phyloP scores from a whole-genome alignment of 2,329 filamentous ascomycete genomes.

The Epichloe gansuensis region DNA sequence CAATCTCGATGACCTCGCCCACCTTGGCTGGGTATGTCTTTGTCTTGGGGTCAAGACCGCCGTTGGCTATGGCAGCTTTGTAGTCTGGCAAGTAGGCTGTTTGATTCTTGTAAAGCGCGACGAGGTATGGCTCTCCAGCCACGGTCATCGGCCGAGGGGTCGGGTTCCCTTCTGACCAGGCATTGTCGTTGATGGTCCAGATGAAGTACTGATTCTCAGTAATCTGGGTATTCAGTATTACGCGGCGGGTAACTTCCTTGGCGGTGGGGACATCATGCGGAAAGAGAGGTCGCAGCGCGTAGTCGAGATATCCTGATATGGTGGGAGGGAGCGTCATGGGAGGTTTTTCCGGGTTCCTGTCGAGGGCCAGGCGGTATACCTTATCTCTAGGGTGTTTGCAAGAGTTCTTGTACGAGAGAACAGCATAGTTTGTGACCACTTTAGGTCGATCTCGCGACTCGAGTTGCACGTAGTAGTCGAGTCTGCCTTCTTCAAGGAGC shows the following conservation, averaged over 20 bases:
- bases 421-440: conserved; percentile 32
- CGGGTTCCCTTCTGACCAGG: conserved; percentile 28
- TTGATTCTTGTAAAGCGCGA: conserved; percentile 6
- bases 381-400: not conserved
- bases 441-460: conserved; percentile 37
- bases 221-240: not conserved
- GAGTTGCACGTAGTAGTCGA: conserved; percentile 33
- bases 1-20: conserved; percentile 43
- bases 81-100: conserved; percentile 31
- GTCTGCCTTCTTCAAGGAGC: conserved; percentile 10
- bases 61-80: conserved; percentile 32
- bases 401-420: conserved; percentile 29
- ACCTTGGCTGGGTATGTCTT: conserved; percentile 38
- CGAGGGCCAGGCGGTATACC: not conserved
- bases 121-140: conserved; percentile 6
- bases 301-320: conserved; percentile 1
- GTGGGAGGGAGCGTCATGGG: conserved; percentile 1
- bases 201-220: not conserved
- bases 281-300: not conserved
- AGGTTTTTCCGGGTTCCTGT: not conserved
- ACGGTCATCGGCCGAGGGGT: not conserved
- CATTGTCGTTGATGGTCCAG: conserved; percentile 19
- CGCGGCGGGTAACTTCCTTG: not conserved
- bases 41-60: conserved; percentile 39
- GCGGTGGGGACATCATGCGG: not conserved